These are phyloP conservation scores for Monosporascus sp. DNA, from an alignment of 2,329 filamentous ascomycete species.

Conservation along the genomic window DNA sequence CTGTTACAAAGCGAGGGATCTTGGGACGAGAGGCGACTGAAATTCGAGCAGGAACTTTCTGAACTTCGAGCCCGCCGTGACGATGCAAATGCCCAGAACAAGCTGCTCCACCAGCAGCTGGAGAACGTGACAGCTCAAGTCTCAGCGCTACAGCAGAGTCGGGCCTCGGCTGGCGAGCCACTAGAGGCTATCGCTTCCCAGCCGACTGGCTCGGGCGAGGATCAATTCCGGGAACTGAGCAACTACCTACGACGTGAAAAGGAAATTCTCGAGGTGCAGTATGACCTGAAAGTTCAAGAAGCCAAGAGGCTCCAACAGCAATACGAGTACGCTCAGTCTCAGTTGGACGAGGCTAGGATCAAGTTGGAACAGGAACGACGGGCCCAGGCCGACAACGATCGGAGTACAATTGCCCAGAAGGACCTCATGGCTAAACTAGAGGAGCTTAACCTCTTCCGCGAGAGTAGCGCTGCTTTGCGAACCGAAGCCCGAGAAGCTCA, in stretches of 20 bases:
- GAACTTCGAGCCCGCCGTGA: slow-evolving; percentile 77
- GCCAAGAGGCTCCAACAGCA: slow-evolving; percentile 85
- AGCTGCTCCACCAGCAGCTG: slow-evolving; percentile 81
- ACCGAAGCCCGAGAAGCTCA: slow-evolving; percentile 80
- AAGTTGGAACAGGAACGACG: slow-evolving; percentile 88
- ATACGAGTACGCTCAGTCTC: slow-evolving; percentile 76
- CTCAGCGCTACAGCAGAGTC: slow-evolving; percentile 69
- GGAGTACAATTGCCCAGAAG: slow-evolving; percentile 73
- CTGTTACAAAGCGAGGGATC: slow-evolving; percentile 78
- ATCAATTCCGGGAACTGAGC: slow-evolving; percentile 84
- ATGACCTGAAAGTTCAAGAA: slow-evolving; percentile 84
- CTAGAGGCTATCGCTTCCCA: slow-evolving; percentile 50
- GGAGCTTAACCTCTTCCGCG: slow-evolving; percentile 90
- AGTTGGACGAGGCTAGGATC: slow-evolving; percentile 82
- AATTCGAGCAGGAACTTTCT: slow-evolving; percentile 76
- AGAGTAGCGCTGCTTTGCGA: slow-evolving; percentile 87
- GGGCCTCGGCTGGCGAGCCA: slow-evolving; percentile 46
- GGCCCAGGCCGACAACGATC: slow-evolving; percentile 66
- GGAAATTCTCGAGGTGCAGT: slow-evolving; percentile 95
- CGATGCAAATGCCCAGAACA: slow-evolving; percentile 84
- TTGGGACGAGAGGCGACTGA: slow-evolving; percentile 77
- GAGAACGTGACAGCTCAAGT: slow-evolving; percentile 81
- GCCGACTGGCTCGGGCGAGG: slow-evolving; percentile 54
- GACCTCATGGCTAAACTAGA: slow-evolving; percentile 93
- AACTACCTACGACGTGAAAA: slow-evolving; percentile 90